phyloP scores from a whole-genome alignment of 176 grass and related monocot species.

The Saccharum officinarum region DNA sequence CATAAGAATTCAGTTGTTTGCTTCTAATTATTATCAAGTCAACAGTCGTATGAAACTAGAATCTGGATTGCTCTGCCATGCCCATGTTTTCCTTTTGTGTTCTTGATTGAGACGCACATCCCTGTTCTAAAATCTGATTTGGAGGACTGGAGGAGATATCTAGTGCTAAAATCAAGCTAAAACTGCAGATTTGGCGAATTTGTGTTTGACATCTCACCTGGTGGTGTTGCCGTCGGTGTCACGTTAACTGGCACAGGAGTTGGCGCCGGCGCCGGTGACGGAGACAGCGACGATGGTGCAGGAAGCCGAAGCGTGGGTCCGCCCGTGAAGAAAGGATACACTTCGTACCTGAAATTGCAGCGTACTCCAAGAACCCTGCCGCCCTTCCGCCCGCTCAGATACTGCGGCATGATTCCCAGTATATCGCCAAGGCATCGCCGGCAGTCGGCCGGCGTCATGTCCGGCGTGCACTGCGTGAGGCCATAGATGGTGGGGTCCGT shows the following conservation, averaged over 20 bases:
- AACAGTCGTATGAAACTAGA: neutral
- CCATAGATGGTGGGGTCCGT: constrained; percentile 33
- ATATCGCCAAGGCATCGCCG: constrained; percentile 35
- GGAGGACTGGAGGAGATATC: too few relatives aligned
- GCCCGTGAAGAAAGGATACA: constrained; percentile 37
- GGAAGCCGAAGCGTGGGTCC: constrained; percentile 22
- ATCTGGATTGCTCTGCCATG: neutral
- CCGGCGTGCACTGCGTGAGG: constrained; percentile 55
- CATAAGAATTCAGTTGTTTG: neutral
- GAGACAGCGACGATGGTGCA: neutral
- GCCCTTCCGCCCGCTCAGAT: neutral
- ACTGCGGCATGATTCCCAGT: neutral
- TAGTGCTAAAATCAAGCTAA: neutral
- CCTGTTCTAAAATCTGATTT: neutral
- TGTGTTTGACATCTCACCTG: constrained; percentile 21
- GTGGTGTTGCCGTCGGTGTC: neutral
- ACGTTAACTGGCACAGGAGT: neutral
- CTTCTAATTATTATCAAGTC: too few relatives aligned
- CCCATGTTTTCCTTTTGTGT: neutral
- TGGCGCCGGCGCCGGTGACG: neutral
- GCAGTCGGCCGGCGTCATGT: constrained; percentile 31
- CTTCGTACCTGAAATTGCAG: constrained; percentile 60
- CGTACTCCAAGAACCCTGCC: constrained; percentile 12
- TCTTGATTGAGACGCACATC: neutral
- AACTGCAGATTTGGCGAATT: neutral